Evolutionary conservation across 352 stramenopile genomes (phyloP), one percentile per base, ranked within the genome.

Genomic region (Plasmopara viticola): DNA sequence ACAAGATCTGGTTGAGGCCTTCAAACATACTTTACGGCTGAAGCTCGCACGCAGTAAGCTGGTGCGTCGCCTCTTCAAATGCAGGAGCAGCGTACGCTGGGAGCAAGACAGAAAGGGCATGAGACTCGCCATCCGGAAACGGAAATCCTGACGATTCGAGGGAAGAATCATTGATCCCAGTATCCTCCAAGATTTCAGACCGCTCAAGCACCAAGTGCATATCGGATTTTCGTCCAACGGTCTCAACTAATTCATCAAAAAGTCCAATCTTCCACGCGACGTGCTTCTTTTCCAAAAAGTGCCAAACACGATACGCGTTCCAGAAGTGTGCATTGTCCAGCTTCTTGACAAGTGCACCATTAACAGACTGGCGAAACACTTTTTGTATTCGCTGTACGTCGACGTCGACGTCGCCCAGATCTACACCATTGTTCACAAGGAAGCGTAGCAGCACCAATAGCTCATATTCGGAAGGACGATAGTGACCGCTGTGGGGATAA

Each of bases 401-500:
- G 13, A 99, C 90, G 18, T 93, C 64, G 44, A 98, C 85, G 31
- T 86, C 77, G 30, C 66, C 74, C 37, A 98, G 59, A 54, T 97
- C 86, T 14, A 98, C 79, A 20, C 91, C 87, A 33, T 87, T 81
- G n/a, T 80, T 72, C 40, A 97, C 74, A 35, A 98, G 70, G 51
- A 97, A 97, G 47, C 89, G 90, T 12, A 98, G 74, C 58, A 98
- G 76, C 58, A 96, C 80, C 41, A 97, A 79, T 52, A 98, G 77
- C 63, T 99, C 90, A 49, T 94, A 86, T 66, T 99, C 95, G 17
- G 86, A 91, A 33, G 95, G 95, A 34, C 95, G 84, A 60, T 99
- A 99, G 66, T 99, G 95, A 56, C 95, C 95, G 17, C 90, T 98
- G 74, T 98, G 95, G n/a, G 95, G 95, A 78, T 97, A 98, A 58